Evolutionary conservation across 805 yeast species (phyloP).

Genomic region (Candida qinlingensis): DNA sequence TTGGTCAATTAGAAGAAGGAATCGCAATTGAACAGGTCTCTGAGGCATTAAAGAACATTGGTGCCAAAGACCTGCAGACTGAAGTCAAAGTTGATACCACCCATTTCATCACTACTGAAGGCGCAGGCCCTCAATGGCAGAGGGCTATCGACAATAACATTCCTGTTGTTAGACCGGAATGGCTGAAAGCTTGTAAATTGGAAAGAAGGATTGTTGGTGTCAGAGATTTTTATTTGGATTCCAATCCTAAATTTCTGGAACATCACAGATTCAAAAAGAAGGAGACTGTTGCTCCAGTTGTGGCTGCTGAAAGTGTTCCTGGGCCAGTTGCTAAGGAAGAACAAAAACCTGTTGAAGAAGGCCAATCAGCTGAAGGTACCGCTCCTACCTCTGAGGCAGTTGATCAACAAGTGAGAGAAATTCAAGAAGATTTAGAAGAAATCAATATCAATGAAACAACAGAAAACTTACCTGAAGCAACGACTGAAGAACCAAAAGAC

Average conservation of each 20-base stretch:
- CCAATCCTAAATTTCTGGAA: constrained; percentile 38
- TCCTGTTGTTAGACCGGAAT: constrained; percentile 93
- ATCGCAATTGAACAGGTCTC: constrained; percentile 52
- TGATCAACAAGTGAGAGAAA: constrained; percentile 7
- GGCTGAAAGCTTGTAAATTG: constrained; percentile 89
- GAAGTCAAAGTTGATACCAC: constrained; percentile 87
- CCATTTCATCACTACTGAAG: constrained; percentile 77
- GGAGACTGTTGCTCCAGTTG: constrained; percentile 9
- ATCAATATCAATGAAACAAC: constrained; percentile 4
- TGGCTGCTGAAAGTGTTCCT: constrained; percentile 1
- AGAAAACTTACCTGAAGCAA: constrained; percentile 10
- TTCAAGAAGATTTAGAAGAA: constrained; percentile 10
- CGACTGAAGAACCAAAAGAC: neutral
- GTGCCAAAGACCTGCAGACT: constrained; percentile 74
- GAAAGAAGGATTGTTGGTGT: constrained; percentile 93
- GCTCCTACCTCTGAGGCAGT: neutral
- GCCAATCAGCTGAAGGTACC: neutral
- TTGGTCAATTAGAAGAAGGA: constrained; percentile 66
- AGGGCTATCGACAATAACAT: constrained; percentile 82
- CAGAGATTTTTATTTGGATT: constrained; percentile 71
- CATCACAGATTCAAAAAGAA: constrained; percentile 38
- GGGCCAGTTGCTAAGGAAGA: constrained; percentile 4
- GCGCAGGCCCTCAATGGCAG: constrained; percentile 66
- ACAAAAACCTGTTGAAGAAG: neutral
- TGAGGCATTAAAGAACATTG: constrained; percentile 59